phyloP scores from a whole-genome alignment of 2,329 filamentous ascomycete genomes.

The Colletotrichum sp. region DNA sequence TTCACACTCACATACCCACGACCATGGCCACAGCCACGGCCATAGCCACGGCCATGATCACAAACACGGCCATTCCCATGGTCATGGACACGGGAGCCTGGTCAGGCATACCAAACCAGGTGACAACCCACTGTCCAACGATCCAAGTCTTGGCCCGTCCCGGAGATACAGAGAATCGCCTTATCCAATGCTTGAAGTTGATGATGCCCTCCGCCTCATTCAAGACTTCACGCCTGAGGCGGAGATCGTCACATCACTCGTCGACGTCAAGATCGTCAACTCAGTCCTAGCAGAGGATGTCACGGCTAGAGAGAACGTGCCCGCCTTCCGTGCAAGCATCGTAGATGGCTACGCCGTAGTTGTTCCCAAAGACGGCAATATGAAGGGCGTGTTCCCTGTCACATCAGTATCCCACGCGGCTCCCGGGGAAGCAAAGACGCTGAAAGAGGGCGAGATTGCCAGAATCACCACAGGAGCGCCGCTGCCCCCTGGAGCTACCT shows the following conservation, averaged over 20 bases:
- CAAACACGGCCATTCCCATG: slow-evolving; percentile 59
- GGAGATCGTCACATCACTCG: slow-evolving; percentile 58
- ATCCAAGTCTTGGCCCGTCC: slow-evolving; percentile 65
- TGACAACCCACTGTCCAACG: slow-evolving; percentile 63
- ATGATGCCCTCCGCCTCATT: slow-evolving; percentile 78
- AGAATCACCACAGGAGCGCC: slow-evolving; percentile 95
- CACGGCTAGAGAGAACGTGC: slow-evolving; percentile 79
- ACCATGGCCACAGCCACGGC: slow-evolving; percentile 44
- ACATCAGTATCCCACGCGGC: slow-evolving; percentile 86
- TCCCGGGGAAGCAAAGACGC: slow-evolving; percentile 66
- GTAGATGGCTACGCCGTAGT: slow-evolving; percentile 95
- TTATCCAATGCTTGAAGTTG: slow-evolving; percentile 88
- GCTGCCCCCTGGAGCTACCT: slow-evolving; percentile 83
- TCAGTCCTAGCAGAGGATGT: slow-evolving; percentile 85
- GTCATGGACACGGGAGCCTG: slow-evolving; percentile 67
- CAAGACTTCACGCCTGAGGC: slow-evolving; percentile 73
- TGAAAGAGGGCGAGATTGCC: slow-evolving; percentile 79
- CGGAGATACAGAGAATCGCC: slow-evolving; percentile 83
- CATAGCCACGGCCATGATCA: slow-evolving; percentile 61
- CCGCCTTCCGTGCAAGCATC: slow-evolving; percentile 93
- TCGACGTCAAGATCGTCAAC: slow-evolving; percentile 72
- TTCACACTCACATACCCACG: slow-evolving; percentile 56
- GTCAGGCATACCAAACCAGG: slow-evolving; percentile 75
- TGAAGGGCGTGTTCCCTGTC: slow-evolving; percentile 85
- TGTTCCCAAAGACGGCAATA: slow-evolving; percentile 63